phyloP scores from a whole-genome alignment of 495 filamentous ascomycete species.

The Podospora anserina region DNA sequence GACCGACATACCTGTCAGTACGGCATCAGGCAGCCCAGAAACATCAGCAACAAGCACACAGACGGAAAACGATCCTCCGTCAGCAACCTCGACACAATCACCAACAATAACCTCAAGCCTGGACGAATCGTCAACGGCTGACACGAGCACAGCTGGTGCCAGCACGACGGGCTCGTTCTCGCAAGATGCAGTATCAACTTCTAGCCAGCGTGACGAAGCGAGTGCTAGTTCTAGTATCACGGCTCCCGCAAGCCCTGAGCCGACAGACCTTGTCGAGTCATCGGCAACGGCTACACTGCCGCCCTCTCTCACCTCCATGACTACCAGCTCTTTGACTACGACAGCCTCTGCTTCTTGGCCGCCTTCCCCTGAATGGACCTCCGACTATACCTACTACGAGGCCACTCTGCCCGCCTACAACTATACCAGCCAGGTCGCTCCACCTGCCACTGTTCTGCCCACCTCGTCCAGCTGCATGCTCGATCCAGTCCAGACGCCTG shows the following conservation, averaged over 20 bases:
- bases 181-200: neutral
- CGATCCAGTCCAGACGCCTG: neutral
- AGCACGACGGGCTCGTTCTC: neutral
- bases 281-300: neutral
- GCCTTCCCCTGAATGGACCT: neutral
- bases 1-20: neutral
- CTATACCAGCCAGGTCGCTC: neutral
- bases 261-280: neutral
- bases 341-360: neutral
- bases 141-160: neutral
- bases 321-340: neutral
- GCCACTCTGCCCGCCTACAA: neutral
- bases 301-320: neutral
- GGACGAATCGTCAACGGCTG: neutral
- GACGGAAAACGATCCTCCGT: neutral
- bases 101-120: neutral
- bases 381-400: slow-evolving; percentile 2
- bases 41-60: neutral
- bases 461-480: neutral
- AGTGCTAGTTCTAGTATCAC: neutral
- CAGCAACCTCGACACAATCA: neutral
- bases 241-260: neutral
- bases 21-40: neutral
- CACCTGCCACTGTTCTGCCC: neutral
- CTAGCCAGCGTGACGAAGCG: neutral